Evolutionary conservation across 2,329 filamentous ascomycete genomes (phyloP).

Genomic region (Aspergillus hortae): DNA sequence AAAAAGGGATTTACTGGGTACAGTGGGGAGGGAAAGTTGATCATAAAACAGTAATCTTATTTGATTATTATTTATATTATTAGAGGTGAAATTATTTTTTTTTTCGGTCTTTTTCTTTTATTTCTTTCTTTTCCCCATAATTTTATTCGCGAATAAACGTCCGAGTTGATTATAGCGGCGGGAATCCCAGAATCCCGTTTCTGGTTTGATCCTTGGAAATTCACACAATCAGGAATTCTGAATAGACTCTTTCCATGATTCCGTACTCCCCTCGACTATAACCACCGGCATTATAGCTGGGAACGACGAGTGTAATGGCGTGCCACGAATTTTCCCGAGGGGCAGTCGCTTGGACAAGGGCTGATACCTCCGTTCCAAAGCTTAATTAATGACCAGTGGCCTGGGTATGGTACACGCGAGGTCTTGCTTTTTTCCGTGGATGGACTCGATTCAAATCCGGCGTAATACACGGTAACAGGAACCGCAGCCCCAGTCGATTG

Average conservation of each 20-base stretch:
- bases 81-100: not conserved
- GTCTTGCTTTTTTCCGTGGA: slow-evolving; percentile 5
- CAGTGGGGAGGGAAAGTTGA: slow-evolving; percentile 11
- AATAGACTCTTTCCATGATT: not conserved
- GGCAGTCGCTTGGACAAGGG: slow-evolving; percentile 16
- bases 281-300: too few species aligned
- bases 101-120: not conserved
- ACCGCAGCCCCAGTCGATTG: not conserved
- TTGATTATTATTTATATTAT: not conserved
- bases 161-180: not conserved
- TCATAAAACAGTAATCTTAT: not conserved
- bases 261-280: too few species aligned
- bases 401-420: slow-evolving; percentile 14
- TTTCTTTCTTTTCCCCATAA: not conserved
- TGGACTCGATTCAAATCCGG: not conserved
- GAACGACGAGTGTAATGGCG: not conserved
- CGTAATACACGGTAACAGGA: not conserved
- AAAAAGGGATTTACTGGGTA: slow-evolving; percentile 9
- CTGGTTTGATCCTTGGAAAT: too few species aligned
- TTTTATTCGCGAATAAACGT: too few species aligned
- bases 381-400: slow-evolving; percentile 23
- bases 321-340: slow-evolving; percentile 12
- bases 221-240: too few species aligned
- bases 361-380: slow-evolving; percentile 22
- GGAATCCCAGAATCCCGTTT: not conserved